Conservation (phyloP, 225 moss, liverwort and hornwort genomes). For the Neckera pumila region DNA sequence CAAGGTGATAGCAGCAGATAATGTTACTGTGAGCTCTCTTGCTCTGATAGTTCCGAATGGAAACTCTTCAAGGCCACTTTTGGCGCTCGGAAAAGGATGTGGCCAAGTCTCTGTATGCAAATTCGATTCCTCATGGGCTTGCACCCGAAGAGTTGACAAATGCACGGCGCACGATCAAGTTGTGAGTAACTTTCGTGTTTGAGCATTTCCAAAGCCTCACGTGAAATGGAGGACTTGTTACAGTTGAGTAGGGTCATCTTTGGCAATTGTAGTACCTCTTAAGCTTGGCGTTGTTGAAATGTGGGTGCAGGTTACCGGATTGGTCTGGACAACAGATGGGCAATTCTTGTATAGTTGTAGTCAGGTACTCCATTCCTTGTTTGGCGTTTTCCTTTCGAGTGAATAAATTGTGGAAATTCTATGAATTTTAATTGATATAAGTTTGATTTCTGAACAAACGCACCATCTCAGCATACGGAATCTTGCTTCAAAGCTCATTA, state of each 20-base stretch:
- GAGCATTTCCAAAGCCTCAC: background rate
- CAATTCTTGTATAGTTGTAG: slow-evolving; percentile 80
- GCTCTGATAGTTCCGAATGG: slow-evolving; percentile 40
- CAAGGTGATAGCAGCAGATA: slow-evolving; percentile 65
- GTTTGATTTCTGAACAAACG: background rate
- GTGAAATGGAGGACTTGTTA: background rate
- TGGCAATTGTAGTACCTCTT: background rate
- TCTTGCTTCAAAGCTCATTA: background rate
- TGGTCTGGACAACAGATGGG: slow-evolving; percentile 74
- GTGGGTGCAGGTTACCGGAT: slow-evolving; percentile 72
- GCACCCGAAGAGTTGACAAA: slow-evolving; percentile 35
- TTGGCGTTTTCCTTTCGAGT: background rate
- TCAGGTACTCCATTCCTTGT: slow-evolving; percentile 41
- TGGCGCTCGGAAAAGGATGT: slow-evolving; percentile 89
- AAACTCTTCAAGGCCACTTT: slow-evolving; percentile 40
- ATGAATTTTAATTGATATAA: background rate
- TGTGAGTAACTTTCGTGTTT: slow-evolving; percentile 27
- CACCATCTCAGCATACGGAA: background rate
- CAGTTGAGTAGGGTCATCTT: background rate
- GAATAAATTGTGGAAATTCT: background rate
- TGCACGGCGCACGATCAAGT: slow-evolving; percentile 80
- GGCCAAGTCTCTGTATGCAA: slow-evolving; percentile 65
- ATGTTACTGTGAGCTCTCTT: slow-evolving; percentile 61
- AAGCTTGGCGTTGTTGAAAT: background rate
- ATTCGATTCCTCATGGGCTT: slow-evolving; percentile 53